phyloP scores from a whole-genome alignment of 2,329 filamentous ascomycete species.

The Aschersonia sp. region DNA sequence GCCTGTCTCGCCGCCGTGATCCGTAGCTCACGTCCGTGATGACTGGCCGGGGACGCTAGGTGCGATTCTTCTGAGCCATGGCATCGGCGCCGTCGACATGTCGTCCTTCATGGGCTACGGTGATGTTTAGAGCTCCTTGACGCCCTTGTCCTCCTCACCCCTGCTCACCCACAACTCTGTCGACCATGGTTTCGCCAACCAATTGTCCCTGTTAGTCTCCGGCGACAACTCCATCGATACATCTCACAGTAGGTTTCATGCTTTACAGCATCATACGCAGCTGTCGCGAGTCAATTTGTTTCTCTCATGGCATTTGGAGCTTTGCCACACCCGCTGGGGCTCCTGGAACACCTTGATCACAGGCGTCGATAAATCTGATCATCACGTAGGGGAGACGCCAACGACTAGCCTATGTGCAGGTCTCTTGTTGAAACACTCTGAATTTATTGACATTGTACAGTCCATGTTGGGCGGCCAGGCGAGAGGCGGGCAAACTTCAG shows the following conservation, averaged over 20 bases:
- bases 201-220: background rate
- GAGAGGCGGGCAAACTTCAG: background rate
- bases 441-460: background rate
- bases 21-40: background rate
- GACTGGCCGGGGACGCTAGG: background rate
- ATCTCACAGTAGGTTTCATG: background rate
- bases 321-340: background rate
- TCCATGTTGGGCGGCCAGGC: background rate
- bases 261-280: background rate
- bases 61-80: background rate
- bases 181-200: background rate
- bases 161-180: background rate
- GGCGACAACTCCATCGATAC: background rate
- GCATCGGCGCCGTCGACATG: background rate
- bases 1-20: background rate
- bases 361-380: background rate
- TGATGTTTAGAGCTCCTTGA: background rate
- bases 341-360: background rate
- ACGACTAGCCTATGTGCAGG: background rate
- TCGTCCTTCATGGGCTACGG: background rate
- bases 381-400: background rate
- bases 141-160: background rate
- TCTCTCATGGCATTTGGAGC: background rate
- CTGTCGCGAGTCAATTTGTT: background rate
- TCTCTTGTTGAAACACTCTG: background rate